phyloP scores from a whole-genome alignment of 768 basidiomycete genomes.

The Hygrophoropsis aurantiaca region DNA sequence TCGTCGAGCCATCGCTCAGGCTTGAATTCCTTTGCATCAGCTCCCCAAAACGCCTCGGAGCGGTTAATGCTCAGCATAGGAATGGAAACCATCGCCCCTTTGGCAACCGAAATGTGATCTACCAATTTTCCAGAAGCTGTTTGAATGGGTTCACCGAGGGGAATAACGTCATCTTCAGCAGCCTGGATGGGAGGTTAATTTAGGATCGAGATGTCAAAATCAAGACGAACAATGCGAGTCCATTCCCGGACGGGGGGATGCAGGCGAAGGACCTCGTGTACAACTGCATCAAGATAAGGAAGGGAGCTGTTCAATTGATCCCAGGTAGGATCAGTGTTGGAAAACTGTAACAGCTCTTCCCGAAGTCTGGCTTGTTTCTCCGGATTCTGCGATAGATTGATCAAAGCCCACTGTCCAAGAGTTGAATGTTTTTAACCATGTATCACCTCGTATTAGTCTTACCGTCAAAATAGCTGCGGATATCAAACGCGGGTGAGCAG shows the following conservation, averaged over 20 bases:
- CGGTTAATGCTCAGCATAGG: conserved; percentile 49
- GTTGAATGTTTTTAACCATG: not conserved
- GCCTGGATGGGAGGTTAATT: conserved; percentile 33
- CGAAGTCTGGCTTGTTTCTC: conserved; percentile 27
- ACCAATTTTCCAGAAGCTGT: conserved; percentile 40
- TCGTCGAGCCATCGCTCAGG: conserved; percentile 63
- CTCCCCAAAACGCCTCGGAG: conserved; percentile 58
- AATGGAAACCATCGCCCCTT: conserved; percentile 44
- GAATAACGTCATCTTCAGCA: conserved; percentile 55
- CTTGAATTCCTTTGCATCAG: conserved; percentile 54
- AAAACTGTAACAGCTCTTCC: conserved; percentile 24
- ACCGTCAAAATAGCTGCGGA: conserved; percentile 25
- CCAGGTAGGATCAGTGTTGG: conserved; percentile 35
- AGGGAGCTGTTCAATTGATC: conserved; percentile 35
- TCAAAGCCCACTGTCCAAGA: conserved; percentile 29
- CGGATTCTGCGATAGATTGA: conserved; percentile 26
- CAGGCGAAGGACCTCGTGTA: conserved; percentile 39
- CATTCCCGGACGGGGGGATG: conserved; percentile 34
- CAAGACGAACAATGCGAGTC: conserved; percentile 25
- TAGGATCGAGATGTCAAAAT: not conserved
- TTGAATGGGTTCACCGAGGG: conserved; percentile 48
- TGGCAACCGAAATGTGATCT: conserved; percentile 44
- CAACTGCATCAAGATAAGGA: conserved; percentile 44
- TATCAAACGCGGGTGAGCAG: not conserved
- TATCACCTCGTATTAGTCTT: not conserved